A percentile compares a stretch with the other conserved stretches of the same genome.
These are phyloP conservation scores for Hyaloscypha bicolor DNA, from an alignment of 495 filamentous ascomycete genomes.

Conservation along the genomic window DNA sequence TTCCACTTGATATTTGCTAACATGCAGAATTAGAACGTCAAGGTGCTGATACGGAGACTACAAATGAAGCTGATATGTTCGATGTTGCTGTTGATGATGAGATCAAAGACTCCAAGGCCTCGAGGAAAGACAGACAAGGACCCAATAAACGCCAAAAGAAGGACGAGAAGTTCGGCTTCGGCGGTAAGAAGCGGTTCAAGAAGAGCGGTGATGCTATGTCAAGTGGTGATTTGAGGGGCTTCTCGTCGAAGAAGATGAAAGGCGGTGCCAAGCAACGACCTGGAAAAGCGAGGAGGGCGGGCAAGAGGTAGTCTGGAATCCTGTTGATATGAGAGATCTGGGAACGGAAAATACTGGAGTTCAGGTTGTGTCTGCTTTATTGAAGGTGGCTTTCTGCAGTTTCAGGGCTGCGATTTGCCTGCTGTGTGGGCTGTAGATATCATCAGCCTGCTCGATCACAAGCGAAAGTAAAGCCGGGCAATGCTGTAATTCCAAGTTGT, in stretches of 20 bases:
- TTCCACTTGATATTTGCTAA: constrained; percentile 8
- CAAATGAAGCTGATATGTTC: constrained; percentile 86
- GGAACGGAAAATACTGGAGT: not conserved
- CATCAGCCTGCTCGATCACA: not conserved
- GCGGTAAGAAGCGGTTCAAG: constrained; percentile 85
- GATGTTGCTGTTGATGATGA: constrained; percentile 90
- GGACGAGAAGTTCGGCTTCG: constrained; percentile 89
- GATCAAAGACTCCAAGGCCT: constrained; percentile 43
- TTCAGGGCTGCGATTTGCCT: not conserved
- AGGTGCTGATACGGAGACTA: constrained; percentile 58
- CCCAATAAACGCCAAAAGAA: constrained; percentile 87
- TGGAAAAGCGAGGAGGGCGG: constrained; percentile 35
- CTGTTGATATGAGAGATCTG: not conserved
- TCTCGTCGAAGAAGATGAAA: constrained; percentile 87
- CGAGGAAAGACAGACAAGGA: constrained; percentile 47
- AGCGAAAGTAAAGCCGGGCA: not conserved
- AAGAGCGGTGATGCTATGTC: constrained; percentile 88
- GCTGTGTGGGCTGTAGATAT: not conserved
- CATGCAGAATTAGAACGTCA: constrained; percentile 70
- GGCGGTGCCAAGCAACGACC: constrained; percentile 28
- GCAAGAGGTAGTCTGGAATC: constrained; percentile 25
- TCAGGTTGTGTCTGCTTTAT: not conserved
- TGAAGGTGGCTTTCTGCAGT: not conserved
- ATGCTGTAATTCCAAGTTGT: no score
- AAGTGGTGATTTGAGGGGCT: constrained; percentile 75